phyloP scores from a whole-genome alignment of 2,329 filamentous ascomycete species.

The Purpureocillium takamizusanense region DNA sequence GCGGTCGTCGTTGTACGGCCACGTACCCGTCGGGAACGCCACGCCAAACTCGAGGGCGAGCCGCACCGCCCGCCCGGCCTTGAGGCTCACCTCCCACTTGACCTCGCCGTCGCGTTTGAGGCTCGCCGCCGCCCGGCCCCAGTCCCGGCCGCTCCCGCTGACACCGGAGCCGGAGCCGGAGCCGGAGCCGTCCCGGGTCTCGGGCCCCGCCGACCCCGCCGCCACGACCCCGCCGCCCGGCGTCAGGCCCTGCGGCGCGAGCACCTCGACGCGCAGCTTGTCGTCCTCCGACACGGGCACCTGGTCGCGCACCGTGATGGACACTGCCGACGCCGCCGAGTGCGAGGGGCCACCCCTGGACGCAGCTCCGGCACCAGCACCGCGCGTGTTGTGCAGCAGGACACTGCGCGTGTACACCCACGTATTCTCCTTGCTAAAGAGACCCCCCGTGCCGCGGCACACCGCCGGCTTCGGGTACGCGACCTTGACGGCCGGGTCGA shows the following conservation, averaged over 20 bases:
- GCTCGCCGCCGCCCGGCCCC: conserved; percentile 39
- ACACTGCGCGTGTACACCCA: conserved; percentile 36
- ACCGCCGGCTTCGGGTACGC: conserved; percentile 45
- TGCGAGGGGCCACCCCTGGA: no score
- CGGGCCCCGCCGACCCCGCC: conserved; percentile 17
- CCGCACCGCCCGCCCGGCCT: conserved; percentile 42
- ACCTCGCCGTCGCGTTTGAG: conserved; percentile 47
- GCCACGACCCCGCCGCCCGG: conserved; percentile 24
- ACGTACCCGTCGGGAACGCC: conserved; percentile 39
- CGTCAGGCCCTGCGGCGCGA: conserved; percentile 35
- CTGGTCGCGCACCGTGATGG: conserved; percentile 45
- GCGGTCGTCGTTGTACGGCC: not conserved
- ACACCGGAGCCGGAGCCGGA: no score
- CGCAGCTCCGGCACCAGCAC: no score
- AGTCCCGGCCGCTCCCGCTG: conserved; percentile 18
- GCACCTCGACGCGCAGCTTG: conserved; percentile 37
- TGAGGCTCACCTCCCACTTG: conserved; percentile 44
- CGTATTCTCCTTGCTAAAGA: conserved; percentile 41
- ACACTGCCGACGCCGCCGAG: conserved; percentile 21
- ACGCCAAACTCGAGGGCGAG: conserved; percentile 53
- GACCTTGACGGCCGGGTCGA: conserved; percentile 45
- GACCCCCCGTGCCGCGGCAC: conserved; percentile 34
- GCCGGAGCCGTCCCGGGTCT: conserved; percentile 12
- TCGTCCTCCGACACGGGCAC: conserved; percentile 50
- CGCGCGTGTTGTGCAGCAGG: conserved; percentile 38